A percentile compares a stretch with the other conserved stretches of the same genome.
Conservation (phyloP, 306 rosid genomes). For the Vigna nakashimae region DNA sequence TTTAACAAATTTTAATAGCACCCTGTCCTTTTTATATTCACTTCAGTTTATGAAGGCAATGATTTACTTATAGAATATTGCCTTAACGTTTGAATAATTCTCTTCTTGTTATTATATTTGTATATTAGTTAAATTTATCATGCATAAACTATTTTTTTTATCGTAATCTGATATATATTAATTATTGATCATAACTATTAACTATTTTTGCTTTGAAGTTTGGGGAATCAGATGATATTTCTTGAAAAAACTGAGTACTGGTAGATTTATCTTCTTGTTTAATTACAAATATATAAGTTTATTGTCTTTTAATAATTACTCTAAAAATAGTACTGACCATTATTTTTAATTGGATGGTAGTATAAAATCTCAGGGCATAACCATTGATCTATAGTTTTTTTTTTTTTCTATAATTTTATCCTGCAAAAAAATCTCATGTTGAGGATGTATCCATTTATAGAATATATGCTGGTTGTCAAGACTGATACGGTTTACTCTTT, state of each 20-base stretch:
- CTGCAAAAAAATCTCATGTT: neutral
- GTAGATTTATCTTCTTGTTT: too few relatives aligned
- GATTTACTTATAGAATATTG: neutral
- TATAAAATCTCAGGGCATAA: too few relatives aligned
- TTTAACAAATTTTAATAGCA: neutral
- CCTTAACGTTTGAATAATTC: neutral
- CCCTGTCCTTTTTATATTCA: neutral
- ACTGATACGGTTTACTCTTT: slow-evolving; percentile 16
- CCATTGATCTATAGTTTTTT: too few relatives aligned
- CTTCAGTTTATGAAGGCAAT: neutral
- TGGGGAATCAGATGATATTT: neutral
- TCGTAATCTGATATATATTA: too few relatives aligned
- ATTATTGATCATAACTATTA: neutral
- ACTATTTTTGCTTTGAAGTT: neutral
- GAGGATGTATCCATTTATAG: neutral
- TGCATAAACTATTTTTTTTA: too few relatives aligned
- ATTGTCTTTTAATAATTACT: too few relatives aligned
- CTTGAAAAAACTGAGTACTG: too few relatives aligned
- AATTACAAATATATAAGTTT: too few relatives aligned
- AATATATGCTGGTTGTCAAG: neutral
- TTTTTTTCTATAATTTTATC: neutral
- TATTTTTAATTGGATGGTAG: too few relatives aligned
- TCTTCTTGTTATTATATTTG: neutral
- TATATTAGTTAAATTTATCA: neutral
- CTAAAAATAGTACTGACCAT: too few relatives aligned